Evolutionary conservation across 2,329 filamentous ascomycete genomes (phyloP).

Genomic region (Stylonectria norvegica): DNA sequence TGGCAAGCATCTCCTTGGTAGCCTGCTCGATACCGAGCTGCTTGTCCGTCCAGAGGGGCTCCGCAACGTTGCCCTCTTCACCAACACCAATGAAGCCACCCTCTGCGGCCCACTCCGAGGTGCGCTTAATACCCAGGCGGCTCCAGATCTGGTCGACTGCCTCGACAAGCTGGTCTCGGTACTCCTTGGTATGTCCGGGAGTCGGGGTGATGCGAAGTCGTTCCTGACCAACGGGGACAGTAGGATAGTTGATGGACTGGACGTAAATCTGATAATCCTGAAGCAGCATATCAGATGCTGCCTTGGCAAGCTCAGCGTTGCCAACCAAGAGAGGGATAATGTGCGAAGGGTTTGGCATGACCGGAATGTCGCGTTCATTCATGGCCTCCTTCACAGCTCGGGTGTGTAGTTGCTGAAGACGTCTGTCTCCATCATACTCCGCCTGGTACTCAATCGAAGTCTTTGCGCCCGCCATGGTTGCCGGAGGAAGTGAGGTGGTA

Average conservation of each 20-base stretch:
- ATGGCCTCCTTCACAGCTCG: constrained; percentile 88
- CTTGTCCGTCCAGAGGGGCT: constrained; percentile 86
- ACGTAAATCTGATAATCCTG: constrained; percentile 93
- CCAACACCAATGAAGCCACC: constrained; percentile 96
- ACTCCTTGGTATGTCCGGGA: constrained; percentile 81
- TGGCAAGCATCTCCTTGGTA: constrained; percentile 57
- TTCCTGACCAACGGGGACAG: constrained; percentile 96
- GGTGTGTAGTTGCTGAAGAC: constrained; percentile 93
- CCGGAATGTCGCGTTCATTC: constrained; percentile 77
- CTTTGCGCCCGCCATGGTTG: constrained; percentile 92
- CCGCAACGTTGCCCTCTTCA: constrained; percentile 57
- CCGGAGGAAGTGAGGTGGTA: constrained; percentile 91
- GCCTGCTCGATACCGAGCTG: constrained; percentile 77
- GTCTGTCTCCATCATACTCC: constrained; percentile 77
- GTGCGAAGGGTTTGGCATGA: constrained; percentile 96
- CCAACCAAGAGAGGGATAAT: constrained; percentile 93
- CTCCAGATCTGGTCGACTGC: constrained; percentile 87
- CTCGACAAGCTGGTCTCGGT: constrained; percentile 78
- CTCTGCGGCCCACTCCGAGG: constrained; percentile 83
- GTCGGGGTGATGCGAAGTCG: constrained; percentile 94
- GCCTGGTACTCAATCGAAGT: constrained; percentile 94
- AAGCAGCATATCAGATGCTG: constrained; percentile 87
- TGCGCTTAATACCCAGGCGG: constrained; percentile 85
- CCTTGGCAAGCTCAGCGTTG: constrained; percentile 87
- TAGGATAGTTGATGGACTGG: constrained; percentile 98